These are phyloP conservation scores for Pyricularia sp. DNA, from an alignment of 2,329 filamentous ascomycete species.

Conservation along the genomic window DNA sequence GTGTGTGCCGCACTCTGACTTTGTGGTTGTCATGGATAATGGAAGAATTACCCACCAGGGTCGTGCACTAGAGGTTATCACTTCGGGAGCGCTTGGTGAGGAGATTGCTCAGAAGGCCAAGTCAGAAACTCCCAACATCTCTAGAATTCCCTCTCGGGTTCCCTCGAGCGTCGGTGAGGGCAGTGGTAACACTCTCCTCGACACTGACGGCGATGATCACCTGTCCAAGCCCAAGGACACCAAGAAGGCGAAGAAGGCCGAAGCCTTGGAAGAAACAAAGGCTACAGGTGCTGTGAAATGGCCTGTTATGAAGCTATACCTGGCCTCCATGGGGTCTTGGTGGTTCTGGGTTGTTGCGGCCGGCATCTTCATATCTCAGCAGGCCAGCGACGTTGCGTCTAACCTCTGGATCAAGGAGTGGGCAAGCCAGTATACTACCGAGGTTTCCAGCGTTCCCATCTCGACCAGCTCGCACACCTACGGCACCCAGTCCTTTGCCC, in stretches of 20 bases:
- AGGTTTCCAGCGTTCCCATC: conserved; percentile 23
- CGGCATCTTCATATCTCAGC: conserved; percentile 70
- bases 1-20: conserved; percentile 70
- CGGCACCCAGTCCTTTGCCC: conserved; percentile 22
- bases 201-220: conserved; percentile 39
- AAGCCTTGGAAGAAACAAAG: conserved; percentile 65
- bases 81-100: conserved; percentile 81
- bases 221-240: conserved; percentile 44
- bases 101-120: conserved; percentile 48
- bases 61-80: conserved; percentile 66
- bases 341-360: conserved; percentile 82
- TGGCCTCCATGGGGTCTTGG: conserved; percentile 88
- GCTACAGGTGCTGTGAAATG: conserved; percentile 81
- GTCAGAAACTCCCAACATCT: conserved; percentile 61
- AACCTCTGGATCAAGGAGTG: conserved; percentile 94
- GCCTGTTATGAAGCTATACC: conserved; percentile 76
- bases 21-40: conserved; percentile 80
- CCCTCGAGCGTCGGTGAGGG: conserved; percentile 67
- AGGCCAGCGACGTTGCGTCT: conserved; percentile 76
- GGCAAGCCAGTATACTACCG: conserved; percentile 70
- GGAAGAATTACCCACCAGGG: conserved; percentile 72
- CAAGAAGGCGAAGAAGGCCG: conserved; percentile 37
- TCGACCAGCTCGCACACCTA: conserved; percentile 25
- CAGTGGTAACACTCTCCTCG: conserved; percentile 42
- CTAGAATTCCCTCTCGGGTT: conserved; percentile 66